Base-by-base conservation (phyloP, 2,329 filamentous ascomycete species). In the Tolypocladium capitatum region DNA sequence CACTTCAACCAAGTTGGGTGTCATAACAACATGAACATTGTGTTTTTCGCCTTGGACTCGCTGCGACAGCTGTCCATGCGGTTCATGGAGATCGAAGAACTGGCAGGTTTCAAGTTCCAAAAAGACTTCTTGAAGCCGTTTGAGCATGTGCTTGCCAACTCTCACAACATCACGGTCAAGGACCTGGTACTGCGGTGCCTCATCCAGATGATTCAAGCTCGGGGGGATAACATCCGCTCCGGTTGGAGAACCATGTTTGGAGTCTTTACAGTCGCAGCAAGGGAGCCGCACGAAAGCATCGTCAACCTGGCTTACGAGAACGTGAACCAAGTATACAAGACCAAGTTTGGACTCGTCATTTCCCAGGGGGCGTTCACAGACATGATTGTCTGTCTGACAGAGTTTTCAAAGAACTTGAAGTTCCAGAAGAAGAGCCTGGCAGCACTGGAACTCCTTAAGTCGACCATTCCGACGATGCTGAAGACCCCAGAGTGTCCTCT, bases 211-310 rank as follows among this genome's bases (percentile, higher is more conserved):
- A 95, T 98, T 43, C 92, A 98, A 68, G 90, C 91, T 31, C 79
- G 87, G 49, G 94, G 94, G 6, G 86, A 96, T 65, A 97, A 97
- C 57, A 98, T 99, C 60, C 83, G 91, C 46, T 96, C 90, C 35
- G 92, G 92, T 5, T 99, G 92, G 92, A 84, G 92, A 62, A 97
- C 94, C 20, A 98, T 99, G 91, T 97, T 99, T 66, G 92, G 91
- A 4, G 91, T 96, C 30, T 98, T 98, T 61, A 96, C 91, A 1
- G 89, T 97, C 34, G 92, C 94, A 28, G 92, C 94, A 18, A 78
- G 84, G 51, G 94, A 97, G 61, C 87, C 86, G 16, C 90, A 95
- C 61, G 92, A 98, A 70, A 84, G 82, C 52, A 96, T 99, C 54
- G 92, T 98, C 51, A 96, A 90, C 59, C 80, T 98, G 58, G 90